Percentiles rank a stretch among this genome's conserved stretches.
phyloP scores from a whole-genome alignment of 306 rosid species.

The Echinosophora koreensis region DNA sequence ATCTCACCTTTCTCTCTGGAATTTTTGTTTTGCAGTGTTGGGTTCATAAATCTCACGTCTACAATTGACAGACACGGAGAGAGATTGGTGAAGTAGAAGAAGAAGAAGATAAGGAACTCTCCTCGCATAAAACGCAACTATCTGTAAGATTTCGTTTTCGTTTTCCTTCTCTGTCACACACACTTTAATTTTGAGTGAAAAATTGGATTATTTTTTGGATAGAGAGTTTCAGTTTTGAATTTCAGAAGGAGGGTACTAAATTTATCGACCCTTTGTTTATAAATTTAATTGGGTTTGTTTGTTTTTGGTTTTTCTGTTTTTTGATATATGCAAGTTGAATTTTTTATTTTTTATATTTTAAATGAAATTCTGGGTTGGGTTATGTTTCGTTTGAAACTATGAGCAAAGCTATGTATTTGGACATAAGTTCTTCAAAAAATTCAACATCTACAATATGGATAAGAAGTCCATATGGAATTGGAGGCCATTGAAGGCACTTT shows the following conservation, averaged over 20 bases:
- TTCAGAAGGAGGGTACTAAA: conserved; percentile 42
- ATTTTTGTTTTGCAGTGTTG: too few species aligned
- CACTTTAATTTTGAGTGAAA: not conserved
- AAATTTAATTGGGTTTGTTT: not conserved
- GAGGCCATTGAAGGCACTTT: conserved; percentile 77
- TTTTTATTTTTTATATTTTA: not conserved
- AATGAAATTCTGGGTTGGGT: conserved; percentile 14
- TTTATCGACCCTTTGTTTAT: not conserved
- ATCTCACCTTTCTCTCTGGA: too few species aligned
- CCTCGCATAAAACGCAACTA: conserved; percentile 37
- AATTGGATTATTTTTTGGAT: conserved; percentile 20
- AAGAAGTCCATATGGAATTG: conserved; percentile 96
- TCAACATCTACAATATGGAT: conserved; percentile 60
- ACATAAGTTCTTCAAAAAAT: conserved; percentile 57
- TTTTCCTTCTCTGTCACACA: not conserved
- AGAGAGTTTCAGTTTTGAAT: conserved; percentile 40
- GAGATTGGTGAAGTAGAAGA: conserved; percentile 37
- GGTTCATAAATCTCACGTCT: too few species aligned
- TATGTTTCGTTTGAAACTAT: conserved; percentile 56
- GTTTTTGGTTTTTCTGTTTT: not conserved
- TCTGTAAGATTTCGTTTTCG: conserved; percentile 37
- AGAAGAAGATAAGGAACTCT: conserved; percentile 38
- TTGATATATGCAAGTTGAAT: not conserved
- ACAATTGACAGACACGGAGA: conserved; percentile 19
- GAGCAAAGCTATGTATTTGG: conserved; percentile 70